Percentiles rank a stretch among this genome's conserved stretches.
phyloP scores from a whole-genome alignment of 2,329 filamentous ascomycete species.

The Xylogone sp. region DNA sequence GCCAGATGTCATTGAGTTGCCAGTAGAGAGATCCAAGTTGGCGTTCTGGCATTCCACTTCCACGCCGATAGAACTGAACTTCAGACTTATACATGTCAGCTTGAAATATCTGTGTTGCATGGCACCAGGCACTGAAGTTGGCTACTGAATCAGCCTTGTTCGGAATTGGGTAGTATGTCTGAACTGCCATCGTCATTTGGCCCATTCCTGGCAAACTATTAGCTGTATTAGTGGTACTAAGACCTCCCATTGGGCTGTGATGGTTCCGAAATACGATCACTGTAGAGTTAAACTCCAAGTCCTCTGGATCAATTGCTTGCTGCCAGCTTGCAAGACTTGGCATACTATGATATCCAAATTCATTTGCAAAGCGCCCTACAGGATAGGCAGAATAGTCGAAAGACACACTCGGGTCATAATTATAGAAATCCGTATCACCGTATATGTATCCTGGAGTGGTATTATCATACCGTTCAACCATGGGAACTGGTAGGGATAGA shows the following conservation, averaged over 20 bases:
- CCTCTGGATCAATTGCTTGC: conserved; percentile 44
- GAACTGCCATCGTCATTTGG: conserved; percentile 55
- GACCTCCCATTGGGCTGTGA: conserved; percentile 49
- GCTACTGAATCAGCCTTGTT: conserved; percentile 47
- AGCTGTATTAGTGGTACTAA: conserved; percentile 41
- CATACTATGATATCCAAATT: conserved; percentile 63
- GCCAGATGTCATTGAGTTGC: conserved; percentile 64
- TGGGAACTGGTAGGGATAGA: conserved; percentile 46
- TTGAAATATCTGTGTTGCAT: conserved; percentile 61
- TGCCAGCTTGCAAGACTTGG: conserved; percentile 56
- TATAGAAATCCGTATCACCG: conserved; percentile 58
- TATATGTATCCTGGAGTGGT: conserved; percentile 48
- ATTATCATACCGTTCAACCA: conserved; percentile 55
- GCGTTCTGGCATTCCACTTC: conserved; percentile 51
- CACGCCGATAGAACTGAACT: conserved; percentile 58
- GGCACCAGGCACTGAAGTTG: conserved; percentile 60
- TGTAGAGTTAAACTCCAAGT: conserved; percentile 55
- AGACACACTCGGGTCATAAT: conserved; percentile 48
- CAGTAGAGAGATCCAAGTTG: conserved; percentile 60
- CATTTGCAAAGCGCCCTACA: conserved; percentile 56
- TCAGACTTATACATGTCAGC: conserved; percentile 58
- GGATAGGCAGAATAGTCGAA: conserved; percentile 55
- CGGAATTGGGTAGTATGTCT: conserved; percentile 54
- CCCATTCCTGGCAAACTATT: conserved; percentile 42
- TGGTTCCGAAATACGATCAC: conserved; percentile 54